Evolutionary conservation across 257 asterid species (phyloP), one percentile per base, ranked within the genome.

Genomic region (Linderniella brevidens): DNA sequence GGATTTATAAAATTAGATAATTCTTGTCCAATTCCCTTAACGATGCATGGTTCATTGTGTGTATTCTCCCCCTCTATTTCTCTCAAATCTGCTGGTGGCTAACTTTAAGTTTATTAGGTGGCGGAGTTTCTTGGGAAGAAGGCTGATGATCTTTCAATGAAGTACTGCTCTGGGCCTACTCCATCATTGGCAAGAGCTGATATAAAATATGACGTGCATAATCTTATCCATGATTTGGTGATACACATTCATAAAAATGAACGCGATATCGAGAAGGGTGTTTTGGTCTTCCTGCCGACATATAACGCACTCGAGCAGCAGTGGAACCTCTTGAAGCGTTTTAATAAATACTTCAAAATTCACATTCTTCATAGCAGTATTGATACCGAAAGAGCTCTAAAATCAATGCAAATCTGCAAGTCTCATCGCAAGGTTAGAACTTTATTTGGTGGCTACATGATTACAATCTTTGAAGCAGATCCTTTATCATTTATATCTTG

Each of bases 211-310:
- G 82, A 76, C 59, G 69, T 77, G 70, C 88, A 84, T 68, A 71
- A 64, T 68, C 83, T 88, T 54, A 84, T 88, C 53, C 98, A 78
- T 64, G 61, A 80, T 50, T 70, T 88, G 77, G 74, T 88, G 68
- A 12, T 84, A 48, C 69, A 88, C 61, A 88, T 84, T 58, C 93
- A 88, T 72, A 79, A 69, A 50, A 80, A 66, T 52, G 98, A 88
- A 72, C 67, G 75, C 48, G 98, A 88, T 68, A 88, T 88, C 48
- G 98, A 85, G 71, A 84, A 84, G 79, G 80, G 98, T 68, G 84
- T 88, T 66, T 69, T 88, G 75, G 64, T 88, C 55, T 88, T 88
- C 62, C 96, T 88, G 60, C 98, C 98, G 19, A 81, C 98, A 43
- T 85, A 80, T 70, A 57, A 69, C 60, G 68, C 95, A 29, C 65